These are phyloP conservation scores for Diaporthe citrichinensis DNA, from an alignment of 2,329 filamentous ascomycete genomes.

Conservation along the genomic window DNA sequence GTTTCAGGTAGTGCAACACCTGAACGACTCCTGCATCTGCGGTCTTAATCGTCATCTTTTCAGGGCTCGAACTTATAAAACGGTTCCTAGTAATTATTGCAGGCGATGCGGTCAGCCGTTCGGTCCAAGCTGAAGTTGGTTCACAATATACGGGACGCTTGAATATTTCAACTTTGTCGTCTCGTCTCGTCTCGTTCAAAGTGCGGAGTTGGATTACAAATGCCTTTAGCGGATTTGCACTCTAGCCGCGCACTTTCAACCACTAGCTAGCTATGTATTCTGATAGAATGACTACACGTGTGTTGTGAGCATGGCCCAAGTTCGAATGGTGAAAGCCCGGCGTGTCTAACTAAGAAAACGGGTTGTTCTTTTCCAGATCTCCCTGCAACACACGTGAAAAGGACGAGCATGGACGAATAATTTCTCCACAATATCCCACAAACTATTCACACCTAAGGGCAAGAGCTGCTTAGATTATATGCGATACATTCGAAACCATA, in stretches of 20 bases:
- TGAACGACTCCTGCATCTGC: neutral
- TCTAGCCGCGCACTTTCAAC: neutral
- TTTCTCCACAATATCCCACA: neutral
- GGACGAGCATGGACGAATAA: neutral
- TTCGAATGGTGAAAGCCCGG: neutral
- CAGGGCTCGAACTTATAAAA: neutral
- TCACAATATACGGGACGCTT: neutral
- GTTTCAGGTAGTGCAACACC: slow-evolving; percentile 11
- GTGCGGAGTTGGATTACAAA: slow-evolving; percentile 3
- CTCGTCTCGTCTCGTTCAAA: neutral
- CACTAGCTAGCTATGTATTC: neutral
- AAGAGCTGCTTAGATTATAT: neutral
- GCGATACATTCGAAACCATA: neutral
- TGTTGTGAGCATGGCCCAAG: neutral
- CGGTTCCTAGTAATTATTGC: neutral
- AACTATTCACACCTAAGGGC: neutral
- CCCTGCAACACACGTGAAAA: neutral
- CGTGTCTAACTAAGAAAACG: neutral
- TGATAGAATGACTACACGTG: neutral
- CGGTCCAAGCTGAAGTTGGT: no score
- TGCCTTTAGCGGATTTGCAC: neutral
- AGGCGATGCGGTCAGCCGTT: neutral
- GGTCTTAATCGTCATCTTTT: neutral
- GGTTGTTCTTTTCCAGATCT: neutral
- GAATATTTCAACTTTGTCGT: neutral